Evolutionary conservation across 805 yeast species (phyloP).

Genomic region (Vanderwaltozyma polyspora): DNA sequence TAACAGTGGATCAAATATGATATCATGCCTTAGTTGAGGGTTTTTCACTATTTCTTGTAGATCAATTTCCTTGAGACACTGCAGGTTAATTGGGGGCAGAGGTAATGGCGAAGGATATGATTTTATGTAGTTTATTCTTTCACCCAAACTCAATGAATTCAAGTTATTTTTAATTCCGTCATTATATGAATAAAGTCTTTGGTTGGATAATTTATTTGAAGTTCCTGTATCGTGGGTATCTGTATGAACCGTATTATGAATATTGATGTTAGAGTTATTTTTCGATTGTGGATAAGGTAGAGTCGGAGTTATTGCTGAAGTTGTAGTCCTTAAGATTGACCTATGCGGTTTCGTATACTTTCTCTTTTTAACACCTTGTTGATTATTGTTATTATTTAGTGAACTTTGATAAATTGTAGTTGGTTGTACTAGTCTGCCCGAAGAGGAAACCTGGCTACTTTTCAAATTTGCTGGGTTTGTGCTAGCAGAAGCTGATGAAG

Average conservation of each 20-base stretch:
- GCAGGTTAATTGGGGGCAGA: constrained; percentile 74
- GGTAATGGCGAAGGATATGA: constrained; percentile 31
- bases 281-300: constrained; percentile 10
- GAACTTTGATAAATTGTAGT: neutral
- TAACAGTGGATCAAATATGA: constrained; percentile 80
- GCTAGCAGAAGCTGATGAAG: neutral
- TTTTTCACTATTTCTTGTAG: constrained; percentile 79
- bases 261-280: constrained; percentile 1
- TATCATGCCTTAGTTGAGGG: constrained; percentile 88
- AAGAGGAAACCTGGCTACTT: no score
- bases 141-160: constrained; percentile 13
- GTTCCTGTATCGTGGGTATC: neutral
- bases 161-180: constrained; percentile 7
- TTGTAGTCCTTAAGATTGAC: constrained; percentile 4
- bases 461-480: neutral
- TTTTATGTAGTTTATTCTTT: constrained; percentile 15
- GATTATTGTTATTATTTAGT: neutral
- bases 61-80: constrained; percentile 75
- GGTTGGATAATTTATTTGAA: constrained; percentile 1
- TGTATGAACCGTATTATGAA: neutral
- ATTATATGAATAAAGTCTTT: constrained; percentile 5
- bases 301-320: constrained; percentile 7
- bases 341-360: constrained; percentile 3
- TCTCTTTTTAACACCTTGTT: constrained; percentile 4
- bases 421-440: neutral